Percentiles rank a stretch among this genome's conserved stretches.
Evolutionary conservation across 108 stramenopile species (phyloP).

Genomic region (Asterionellopsis glacialis): DNA sequence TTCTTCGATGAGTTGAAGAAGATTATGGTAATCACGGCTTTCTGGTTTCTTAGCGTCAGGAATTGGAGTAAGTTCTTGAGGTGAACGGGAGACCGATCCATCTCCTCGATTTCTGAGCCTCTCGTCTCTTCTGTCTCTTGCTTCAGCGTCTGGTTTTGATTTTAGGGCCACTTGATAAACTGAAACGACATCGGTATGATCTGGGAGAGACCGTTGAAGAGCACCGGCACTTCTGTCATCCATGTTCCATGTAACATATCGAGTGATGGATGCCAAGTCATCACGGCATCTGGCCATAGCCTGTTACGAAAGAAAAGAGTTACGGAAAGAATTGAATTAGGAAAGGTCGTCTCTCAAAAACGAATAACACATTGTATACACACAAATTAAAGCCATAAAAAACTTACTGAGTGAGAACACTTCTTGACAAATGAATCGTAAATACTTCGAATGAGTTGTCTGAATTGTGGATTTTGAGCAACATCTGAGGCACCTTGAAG

Average conservation of each 20-base stretch:
- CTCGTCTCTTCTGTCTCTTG: not conserved
- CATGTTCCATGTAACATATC: conserved; percentile 94
- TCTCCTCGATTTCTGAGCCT: not conserved
- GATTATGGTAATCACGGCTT: conserved; percentile 57
- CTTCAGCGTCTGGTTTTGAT: conserved; percentile 15
- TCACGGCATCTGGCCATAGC: conserved; percentile 72
- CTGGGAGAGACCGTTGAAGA: conserved; percentile 73
- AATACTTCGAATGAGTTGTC: conserved; percentile 69
- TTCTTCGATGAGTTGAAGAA: conserved; percentile 89
- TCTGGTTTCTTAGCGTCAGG: conserved; percentile 13
- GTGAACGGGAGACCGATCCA: not conserved
- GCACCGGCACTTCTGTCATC: conserved; percentile 80
- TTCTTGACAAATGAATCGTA: conserved; percentile 82
- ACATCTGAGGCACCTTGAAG: conserved; percentile 23
- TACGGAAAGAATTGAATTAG: not conserved
- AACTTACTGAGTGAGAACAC: conserved; percentile 59
- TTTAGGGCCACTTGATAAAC: conserved; percentile 67
- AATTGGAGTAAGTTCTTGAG: not conserved
- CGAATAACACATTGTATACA: no score
- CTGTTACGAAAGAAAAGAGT: conserved; percentile 10
- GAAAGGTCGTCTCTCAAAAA: not conserved
- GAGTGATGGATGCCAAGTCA: conserved; percentile 83
- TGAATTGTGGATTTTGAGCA: conserved; percentile 62
- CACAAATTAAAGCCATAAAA: no score
- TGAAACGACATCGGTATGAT: conserved; percentile 62